Evolutionary conservation across 495 filamentous ascomycete genomes (phyloP).

Genomic region (Apiosordaria backusii): DNA sequence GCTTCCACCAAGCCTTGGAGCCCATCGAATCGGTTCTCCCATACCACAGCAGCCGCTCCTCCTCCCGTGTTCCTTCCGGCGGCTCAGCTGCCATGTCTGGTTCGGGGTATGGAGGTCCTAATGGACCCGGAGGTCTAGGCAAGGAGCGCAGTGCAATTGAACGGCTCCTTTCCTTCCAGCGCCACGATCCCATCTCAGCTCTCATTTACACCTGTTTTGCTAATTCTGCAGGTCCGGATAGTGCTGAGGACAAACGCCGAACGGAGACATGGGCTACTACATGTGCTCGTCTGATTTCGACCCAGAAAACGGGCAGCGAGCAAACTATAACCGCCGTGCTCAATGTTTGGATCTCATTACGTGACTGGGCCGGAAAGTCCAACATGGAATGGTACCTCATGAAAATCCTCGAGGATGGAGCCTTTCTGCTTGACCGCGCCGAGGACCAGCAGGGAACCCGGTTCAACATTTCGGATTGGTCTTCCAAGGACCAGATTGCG

Average conservation of each 20-base stretch:
- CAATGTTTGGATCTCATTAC: slow-evolving; percentile 79
- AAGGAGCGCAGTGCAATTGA: slow-evolving; percentile 56
- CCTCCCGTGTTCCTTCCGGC: slow-evolving; percentile 22
- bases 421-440: slow-evolving; percentile 78
- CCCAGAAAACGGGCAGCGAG: slow-evolving; percentile 48
- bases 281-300: slow-evolving; percentile 73
- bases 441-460: slow-evolving; percentile 63
- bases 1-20: slow-evolving; percentile 72
- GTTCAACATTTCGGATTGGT: slow-evolving; percentile 62
- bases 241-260: slow-evolving; percentile 66
- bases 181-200: slow-evolving; percentile 80
- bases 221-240: slow-evolving; percentile 75
- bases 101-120: slow-evolving; percentile 18
- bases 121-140: slow-evolving; percentile 20
- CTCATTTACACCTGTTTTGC: slow-evolving; percentile 87
- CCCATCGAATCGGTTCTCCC: slow-evolving; percentile 78
- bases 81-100: slow-evolving; percentile 14
- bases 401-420: slow-evolving; percentile 86
- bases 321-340: slow-evolving; percentile 67
- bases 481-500: slow-evolving; percentile 66
- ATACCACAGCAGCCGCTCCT: slow-evolving; percentile 60
- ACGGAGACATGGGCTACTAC: slow-evolving; percentile 83
- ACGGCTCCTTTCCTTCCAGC: slow-evolving; percentile 73
- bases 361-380: slow-evolving; percentile 82
- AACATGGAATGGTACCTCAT: slow-evolving; percentile 92